Base-by-base conservation (phyloP, 306 rosid genomes). In the Citrullus amarus region DNA sequence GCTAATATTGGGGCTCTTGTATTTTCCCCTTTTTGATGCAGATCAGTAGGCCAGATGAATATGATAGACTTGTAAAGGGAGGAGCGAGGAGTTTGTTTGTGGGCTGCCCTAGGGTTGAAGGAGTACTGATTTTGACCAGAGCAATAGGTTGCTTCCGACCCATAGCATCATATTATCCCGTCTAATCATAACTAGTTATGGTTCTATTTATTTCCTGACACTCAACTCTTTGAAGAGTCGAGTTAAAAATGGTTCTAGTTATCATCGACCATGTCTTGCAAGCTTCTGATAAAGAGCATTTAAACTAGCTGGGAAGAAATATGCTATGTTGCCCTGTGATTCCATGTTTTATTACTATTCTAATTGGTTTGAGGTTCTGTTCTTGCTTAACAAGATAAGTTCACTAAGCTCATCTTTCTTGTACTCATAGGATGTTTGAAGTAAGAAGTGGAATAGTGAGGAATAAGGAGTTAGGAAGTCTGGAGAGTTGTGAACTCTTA, bases 41-140 rank as follows among this genome's bases (percentile, higher is more conserved):
- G 83, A 79, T 69, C 10, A 77, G 82, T 55, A 75, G 87, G 50
- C n/a, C 39, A 2, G 87, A 84, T 57, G 87, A 84, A 60, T 55
- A 25, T 25, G 69, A 32, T 20, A 81, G 79, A 77, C 72, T 84
- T 58, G 77, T 54, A 9, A 28, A 10, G 18, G 85, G 76, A 50
- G 82, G 82, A 10, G 85, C 70, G 12, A 66, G 75, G 15, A 78
- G 81, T 66, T 44, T 79, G 66, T 81, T 63, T 67, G 13, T 69
- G 15, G 79, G 70, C 39, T 73, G 82, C 61, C 82, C 85, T 57
- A 72, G 82, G 39, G 83, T 84, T 3, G 81, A 81, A 63, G 85
- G 83, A 38, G 57, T 81, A 74, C 81, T 84, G 10, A 43, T 76
- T 6, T 79, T 84, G 87, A 73, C 85, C 18, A 61, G 85, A 81